Evolutionary conservation across 169 alveolate genomes (phyloP), one percentile per base, ranked within the genome.

Genomic region (Besnoitia besnoiti): DNA sequence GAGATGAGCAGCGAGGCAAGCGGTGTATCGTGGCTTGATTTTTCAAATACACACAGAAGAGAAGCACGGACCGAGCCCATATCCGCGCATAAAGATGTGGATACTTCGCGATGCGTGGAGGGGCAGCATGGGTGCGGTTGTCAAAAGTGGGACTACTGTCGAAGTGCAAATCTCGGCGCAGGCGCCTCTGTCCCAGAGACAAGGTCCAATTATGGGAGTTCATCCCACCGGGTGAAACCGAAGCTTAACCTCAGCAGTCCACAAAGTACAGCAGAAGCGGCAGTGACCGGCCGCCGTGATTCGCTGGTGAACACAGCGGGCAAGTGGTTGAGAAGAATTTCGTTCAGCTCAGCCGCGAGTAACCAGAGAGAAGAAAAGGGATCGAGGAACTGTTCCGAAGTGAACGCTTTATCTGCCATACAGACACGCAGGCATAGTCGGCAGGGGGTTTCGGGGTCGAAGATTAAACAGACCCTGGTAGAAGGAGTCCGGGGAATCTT

Each of bases 1-100:
- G 84, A 73, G 46, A 37, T 27, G 27, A 73, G 46, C 49, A 73
- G 84, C 84, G 84, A 73, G 46, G 84, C 84, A 37, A 73, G 84
- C 33, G 84, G 84, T 21, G 84, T 73, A 14, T 73, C 84, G 42
- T 73, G 84, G 84, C 4, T 73, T 5, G 84, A 73, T 39, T 73
- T 73, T 33, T 73, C 84, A 21, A 39, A 44, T 44, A 7, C 27
- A 30, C 0, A 12, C 44, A 12, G 33, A 21, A 12, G n/a, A 33
- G 73, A 55, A 55, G 27, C 27, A 33, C 16, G 73, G 30, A 21
- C 0, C n/a, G n/a, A n/a, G n/a, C n/a, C n/a, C n/a, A n/a, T n/a
- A n/a, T n/a, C n/a, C n/a, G n/a, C n/a, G n/a, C n/a, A n/a, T n/a
- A n/a, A n/a, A n/a, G n/a, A n/a, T n/a, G n/a, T n/a, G n/a, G n/a